Evolutionary conservation across 805 yeast species (phyloP).

Genomic region (Starmera dryadoides): DNA sequence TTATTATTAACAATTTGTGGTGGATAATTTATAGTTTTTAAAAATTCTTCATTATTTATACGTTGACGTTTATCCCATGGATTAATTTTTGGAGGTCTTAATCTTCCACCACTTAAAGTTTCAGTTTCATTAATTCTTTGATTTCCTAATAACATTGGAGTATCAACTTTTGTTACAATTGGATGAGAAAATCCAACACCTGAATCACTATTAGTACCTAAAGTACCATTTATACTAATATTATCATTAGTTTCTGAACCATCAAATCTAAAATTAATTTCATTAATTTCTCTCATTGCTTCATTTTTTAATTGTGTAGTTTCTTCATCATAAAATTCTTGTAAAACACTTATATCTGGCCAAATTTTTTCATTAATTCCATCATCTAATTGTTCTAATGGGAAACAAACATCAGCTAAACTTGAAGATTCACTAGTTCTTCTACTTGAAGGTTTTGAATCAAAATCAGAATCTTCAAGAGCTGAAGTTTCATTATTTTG

Average conservation of each 20-base stretch:
- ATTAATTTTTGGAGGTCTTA: slow-evolving; percentile 66
- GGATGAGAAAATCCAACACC: slow-evolving; percentile 34
- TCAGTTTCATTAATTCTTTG: slow-evolving; percentile 50
- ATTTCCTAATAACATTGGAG: slow-evolving; percentile 29
- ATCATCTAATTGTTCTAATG: slow-evolving; percentile 34
- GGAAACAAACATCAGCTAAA: slow-evolving; percentile 88
- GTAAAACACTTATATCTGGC: slow-evolving; percentile 79
- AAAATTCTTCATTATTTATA: slow-evolving; percentile 14
- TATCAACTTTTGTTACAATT: slow-evolving; percentile 35
- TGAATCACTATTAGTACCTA: not conserved
- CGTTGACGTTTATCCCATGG: slow-evolving; percentile 56
- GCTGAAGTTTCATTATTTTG: not conserved
- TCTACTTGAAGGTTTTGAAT: slow-evolving; percentile 35
- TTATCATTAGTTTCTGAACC: slow-evolving; percentile 23
- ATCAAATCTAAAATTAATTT: slow-evolving; percentile 28
- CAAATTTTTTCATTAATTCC: slow-evolving; percentile 36
- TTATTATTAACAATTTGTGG: slow-evolving; percentile 37
- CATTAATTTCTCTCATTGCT: slow-evolving; percentile 30
- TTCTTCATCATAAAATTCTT: slow-evolving; percentile 74
- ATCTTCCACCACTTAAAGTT: slow-evolving; percentile 45
- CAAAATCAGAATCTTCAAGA: slow-evolving; percentile 23
- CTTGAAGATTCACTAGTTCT: slow-evolving; percentile 54
- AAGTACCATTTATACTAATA: slow-evolving; percentile 8
- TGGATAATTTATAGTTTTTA: slow-evolving; percentile 28
- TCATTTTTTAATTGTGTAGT: slow-evolving; percentile 36